Conservation (phyloP, 805 yeast genomes). For the Candida boidinii region DNA sequence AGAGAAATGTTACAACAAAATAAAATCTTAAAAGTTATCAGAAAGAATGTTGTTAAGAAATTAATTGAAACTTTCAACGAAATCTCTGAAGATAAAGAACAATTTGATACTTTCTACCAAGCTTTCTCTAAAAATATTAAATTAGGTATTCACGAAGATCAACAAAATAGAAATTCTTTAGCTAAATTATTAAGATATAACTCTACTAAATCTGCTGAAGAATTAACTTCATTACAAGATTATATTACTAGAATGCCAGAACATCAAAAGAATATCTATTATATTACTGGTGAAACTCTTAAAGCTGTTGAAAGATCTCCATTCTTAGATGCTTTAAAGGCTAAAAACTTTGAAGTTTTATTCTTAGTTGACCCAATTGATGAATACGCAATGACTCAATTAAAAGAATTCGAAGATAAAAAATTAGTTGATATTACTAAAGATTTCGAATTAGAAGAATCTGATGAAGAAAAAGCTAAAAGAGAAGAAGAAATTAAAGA, state of each 20-base stretch:
- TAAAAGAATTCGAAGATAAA: constrained; percentile 99
- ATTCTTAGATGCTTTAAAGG: constrained; percentile 97
- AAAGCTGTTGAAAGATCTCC: constrained; percentile 99
- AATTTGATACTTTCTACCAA: constrained; percentile 95
- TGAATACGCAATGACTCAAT: constrained; percentile 98
- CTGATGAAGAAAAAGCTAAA: constrained; percentile 92
- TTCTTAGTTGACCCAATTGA: constrained; percentile 99
- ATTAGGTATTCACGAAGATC: constrained; percentile 98
- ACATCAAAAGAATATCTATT: constrained; percentile 99
- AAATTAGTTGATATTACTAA: constrained; percentile 97
- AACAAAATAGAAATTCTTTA: constrained; percentile 92
- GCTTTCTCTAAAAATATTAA: constrained; percentile 98
- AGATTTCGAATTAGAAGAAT: constrained; percentile 97
- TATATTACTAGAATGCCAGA: constrained; percentile 99
- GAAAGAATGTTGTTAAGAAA: constrained; percentile 98
- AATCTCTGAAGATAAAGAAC: constrained; percentile 98
- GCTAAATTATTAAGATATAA: constrained; percentile 95
- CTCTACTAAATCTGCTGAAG: constrained; percentile 94
- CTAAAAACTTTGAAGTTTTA: constrained; percentile 96
- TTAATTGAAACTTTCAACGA: constrained; percentile 97
- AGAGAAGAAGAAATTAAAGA: constrained; percentile 92
- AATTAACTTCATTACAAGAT: constrained; percentile 89
- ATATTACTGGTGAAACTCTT: constrained; percentile 97
- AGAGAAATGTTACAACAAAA: constrained; percentile 99
- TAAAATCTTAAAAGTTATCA: constrained; percentile 98